phyloP scores from a whole-genome alignment of 2,329 filamentous ascomycete species.

The Fusarium duplospermum region DNA sequence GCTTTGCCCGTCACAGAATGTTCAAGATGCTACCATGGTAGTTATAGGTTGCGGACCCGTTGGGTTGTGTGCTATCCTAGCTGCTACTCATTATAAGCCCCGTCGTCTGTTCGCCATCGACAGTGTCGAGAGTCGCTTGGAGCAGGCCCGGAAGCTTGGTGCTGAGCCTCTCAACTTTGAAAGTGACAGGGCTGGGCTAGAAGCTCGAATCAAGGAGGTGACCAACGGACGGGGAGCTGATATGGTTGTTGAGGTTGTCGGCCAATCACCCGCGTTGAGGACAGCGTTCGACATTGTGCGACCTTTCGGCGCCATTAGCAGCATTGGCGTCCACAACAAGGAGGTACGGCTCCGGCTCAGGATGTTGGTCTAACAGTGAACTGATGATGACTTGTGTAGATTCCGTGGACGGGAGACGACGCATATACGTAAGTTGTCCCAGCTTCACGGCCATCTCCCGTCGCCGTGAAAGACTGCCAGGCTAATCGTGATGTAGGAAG shows the following conservation, averaged over 20 bases:
- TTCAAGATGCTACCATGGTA: conserved; percentile 74
- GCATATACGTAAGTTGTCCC: conserved; percentile 63
- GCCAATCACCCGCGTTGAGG: conserved; percentile 74
- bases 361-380: not conserved
- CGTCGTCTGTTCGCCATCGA: conserved; percentile 84
- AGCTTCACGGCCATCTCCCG: not conserved
- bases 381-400: conserved; percentile 55
- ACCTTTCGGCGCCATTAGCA: conserved; percentile 79
- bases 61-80: conserved; percentile 84
- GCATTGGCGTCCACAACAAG: conserved; percentile 80
- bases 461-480: conserved; percentile 10
- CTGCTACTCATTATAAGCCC: conserved; percentile 79
- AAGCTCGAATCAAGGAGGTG: conserved; percentile 76
- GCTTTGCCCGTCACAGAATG: conserved; percentile 57
- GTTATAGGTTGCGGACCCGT: conserved; percentile 88
- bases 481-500: conserved; percentile 61
- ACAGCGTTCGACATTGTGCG: conserved; percentile 78
- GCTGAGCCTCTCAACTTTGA: conserved; percentile 87
- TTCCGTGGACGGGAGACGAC: conserved; percentile 74
- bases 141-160: conserved; percentile 77
- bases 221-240: conserved; percentile 88
- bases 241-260: conserved; percentile 83
- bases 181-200: conserved; percentile 72
- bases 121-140: conserved; percentile 78
- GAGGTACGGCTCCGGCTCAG: conserved; percentile 61